Percentiles rank a stretch among this genome's conserved stretches.
phyloP scores from a whole-genome alignment of 352 stramenopile species.

The Paralagenidium karlingii region DNA sequence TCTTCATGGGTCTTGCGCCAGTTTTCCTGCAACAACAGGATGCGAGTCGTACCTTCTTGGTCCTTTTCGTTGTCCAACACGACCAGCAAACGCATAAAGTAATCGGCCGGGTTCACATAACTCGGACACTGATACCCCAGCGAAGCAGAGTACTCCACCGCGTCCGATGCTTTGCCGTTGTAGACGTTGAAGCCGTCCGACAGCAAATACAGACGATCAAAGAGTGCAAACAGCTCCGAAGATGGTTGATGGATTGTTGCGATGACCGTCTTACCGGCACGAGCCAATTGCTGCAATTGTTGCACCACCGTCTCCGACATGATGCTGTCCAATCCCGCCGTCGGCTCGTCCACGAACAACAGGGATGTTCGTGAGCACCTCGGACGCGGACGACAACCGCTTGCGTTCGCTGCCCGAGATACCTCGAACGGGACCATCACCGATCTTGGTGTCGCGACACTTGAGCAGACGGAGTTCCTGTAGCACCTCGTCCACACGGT shows the following conservation, averaged over 20 bases:
- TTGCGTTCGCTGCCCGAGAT: slow-evolving; percentile 72
- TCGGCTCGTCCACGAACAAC: slow-evolving; percentile 81
- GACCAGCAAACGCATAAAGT: slow-evolving; percentile 42
- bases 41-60: slow-evolving; percentile 5
- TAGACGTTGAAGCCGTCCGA: slow-evolving; percentile 33
- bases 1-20: slow-evolving; percentile 12
- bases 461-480: slow-evolving; percentile 43
- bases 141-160: slow-evolving; percentile 39
- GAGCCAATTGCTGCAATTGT: slow-evolving; percentile 56
- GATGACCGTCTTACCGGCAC: slow-evolving; percentile 75
- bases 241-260: slow-evolving; percentile 83
- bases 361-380: slow-evolving; percentile 64
- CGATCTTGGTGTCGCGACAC: slow-evolving; percentile 44
- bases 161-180: slow-evolving; percentile 30
- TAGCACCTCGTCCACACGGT: slow-evolving; percentile 41
- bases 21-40: slow-evolving; percentile 16
- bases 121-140: slow-evolving; percentile 33
- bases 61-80: slow-evolving; percentile 29
- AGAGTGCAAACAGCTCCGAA: slow-evolving; percentile 35
- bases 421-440: slow-evolving; percentile 23
- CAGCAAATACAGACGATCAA: slow-evolving; percentile 49
- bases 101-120: slow-evolving; percentile 53
- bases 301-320: slow-evolving; percentile 31
- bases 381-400: slow-evolving; percentile 67
- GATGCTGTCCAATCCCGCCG: slow-evolving; percentile 43